Evolutionary conservation across 75 land plant genomes (phyloP).

Genomic region (Chamaecyparis obtusa): DNA sequence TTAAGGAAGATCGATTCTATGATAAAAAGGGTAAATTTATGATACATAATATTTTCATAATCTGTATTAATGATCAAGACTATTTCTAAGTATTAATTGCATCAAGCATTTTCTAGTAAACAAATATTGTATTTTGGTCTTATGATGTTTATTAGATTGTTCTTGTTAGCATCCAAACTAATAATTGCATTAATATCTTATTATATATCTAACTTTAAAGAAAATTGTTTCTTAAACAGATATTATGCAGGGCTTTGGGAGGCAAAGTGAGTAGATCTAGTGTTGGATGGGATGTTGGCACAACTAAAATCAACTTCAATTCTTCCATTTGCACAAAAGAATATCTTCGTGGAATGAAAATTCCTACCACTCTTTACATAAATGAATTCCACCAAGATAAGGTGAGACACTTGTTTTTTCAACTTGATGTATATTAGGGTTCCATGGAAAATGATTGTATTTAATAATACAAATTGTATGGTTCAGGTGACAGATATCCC

Average conservation of each 20-base stretch:
- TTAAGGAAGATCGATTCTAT: background rate
- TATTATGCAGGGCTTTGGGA: conserved; percentile 81
- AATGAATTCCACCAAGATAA: conserved; percentile 75
- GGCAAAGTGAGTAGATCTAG: conserved; percentile 68
- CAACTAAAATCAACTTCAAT: conserved; percentile 37
- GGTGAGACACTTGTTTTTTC: conserved; percentile 16
- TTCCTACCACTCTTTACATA: conserved; percentile 48
- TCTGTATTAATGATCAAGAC: no score
- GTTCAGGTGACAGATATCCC: conserved; percentile 67
- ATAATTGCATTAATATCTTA: background rate
- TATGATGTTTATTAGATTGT: background rate
- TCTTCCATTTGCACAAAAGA: conserved; percentile 27
- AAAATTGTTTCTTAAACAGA: conserved; percentile 27
- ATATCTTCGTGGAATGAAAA: conserved; percentile 21
- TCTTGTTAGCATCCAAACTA: background rate
- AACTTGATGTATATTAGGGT: background rate
- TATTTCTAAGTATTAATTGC: no score
- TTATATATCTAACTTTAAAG: background rate
- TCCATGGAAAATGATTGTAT: background rate
- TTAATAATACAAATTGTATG: no score
- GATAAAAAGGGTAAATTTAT: background rate
- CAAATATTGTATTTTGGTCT: background rate
- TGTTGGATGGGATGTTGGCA: conserved; percentile 85
- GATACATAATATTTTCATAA: background rate
- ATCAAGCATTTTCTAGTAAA: no score